These are phyloP conservation scores for Sphaerobolus stellatus DNA, from an alignment of 1,284 basidiomycete genomes.

Conservation along the genomic window DNA sequence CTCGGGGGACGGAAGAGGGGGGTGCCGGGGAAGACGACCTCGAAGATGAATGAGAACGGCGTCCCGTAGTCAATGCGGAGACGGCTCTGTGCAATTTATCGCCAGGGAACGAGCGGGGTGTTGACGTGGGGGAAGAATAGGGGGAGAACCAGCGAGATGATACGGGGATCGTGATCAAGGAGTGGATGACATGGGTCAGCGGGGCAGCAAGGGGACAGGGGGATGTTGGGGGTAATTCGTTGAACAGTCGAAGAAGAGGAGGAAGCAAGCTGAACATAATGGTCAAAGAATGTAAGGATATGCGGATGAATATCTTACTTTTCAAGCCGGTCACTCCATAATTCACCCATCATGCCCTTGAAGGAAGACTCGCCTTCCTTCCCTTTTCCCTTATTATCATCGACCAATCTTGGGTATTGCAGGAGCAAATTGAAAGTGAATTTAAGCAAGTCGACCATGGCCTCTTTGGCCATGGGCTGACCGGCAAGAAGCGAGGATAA, in stretches of 20 bases:
- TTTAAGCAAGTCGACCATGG: conserved; percentile 74
- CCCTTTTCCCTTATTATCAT: conserved; percentile 7
- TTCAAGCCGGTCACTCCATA: conserved; percentile 49
- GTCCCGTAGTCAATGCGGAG: conserved; percentile 54
- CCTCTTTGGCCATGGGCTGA: conserved; percentile 60
- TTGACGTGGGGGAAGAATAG: conserved; percentile 30
- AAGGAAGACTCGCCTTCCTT: background rate
- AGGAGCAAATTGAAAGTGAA: conserved; percentile 72
- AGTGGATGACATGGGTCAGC: conserved; percentile 71
- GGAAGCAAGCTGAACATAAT: conserved; percentile 18
- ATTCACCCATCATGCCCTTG: conserved; percentile 22
- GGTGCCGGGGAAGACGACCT: conserved; percentile 48
- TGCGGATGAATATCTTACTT: conserved; percentile 54
- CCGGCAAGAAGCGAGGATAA: conserved; percentile 46
- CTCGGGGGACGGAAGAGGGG: conserved; percentile 34
- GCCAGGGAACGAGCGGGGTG: conserved; percentile 23
- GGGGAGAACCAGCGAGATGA: conserved; percentile 23
- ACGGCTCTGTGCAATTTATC: conserved; percentile 56
- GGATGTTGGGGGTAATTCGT: conserved; percentile 55
- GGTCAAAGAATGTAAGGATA: conserved; percentile 50
- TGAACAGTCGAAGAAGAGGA: conserved; percentile 44
- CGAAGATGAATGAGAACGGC: conserved; percentile 48
- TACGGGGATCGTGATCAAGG: conserved; percentile 70
- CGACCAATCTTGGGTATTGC: conserved; percentile 69
- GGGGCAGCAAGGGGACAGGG: conserved; percentile 63